Evolutionary conservation across 768 basidiomycete species (phyloP), one percentile per base, ranked within the genome.

Genomic region (Sistotremastrum niveocremeum): DNA sequence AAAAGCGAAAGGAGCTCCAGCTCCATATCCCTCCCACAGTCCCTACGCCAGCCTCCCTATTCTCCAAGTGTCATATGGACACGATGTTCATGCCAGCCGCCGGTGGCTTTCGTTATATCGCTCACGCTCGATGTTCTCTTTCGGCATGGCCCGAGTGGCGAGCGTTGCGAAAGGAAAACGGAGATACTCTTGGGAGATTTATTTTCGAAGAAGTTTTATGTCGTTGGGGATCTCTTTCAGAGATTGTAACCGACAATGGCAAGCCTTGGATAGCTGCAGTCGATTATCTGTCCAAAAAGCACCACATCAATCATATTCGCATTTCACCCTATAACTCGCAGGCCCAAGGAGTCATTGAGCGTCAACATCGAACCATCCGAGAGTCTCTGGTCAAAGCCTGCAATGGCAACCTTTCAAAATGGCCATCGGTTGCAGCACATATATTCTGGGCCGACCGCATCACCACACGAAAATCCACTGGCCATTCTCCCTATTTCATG

Each of bases 241-340:
- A 64, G 20, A 65, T 73, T n/a, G 60, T 71, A 1, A 68, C 64
- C 0, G 70, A 74, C 48, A 74, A 73, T 50, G 57, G 65, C 0
- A 49, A 59, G 0, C 57, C 57, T 0, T 59, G 65, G 35, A 41
- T 64, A 2, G 49, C 53, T 0, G 54, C 56, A n/a, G 45, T 62
- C 3, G 37, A 53, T 1, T 52, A 51, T 40, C 54, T 67, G 1
- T 11, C 42, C 0, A 33, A 57, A 8, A 54, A 52, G 30, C 65
- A 66, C 39, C 44, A 48, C 6, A 68, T 73, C 11, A 43, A 49
- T 0, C 65, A 69, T 35, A 70, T 72, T 10, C 48, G 55, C 0
- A 69, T 72, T 2, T 66, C 62, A 0, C 53, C 61, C 0, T 72
- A 71, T 53, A 72, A 72, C 45, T 69, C 63, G 0, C 59, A 54